phyloP scores from a whole-genome alignment of 495 filamentous ascomycete species.

The Aspergillus heteromorphus region DNA sequence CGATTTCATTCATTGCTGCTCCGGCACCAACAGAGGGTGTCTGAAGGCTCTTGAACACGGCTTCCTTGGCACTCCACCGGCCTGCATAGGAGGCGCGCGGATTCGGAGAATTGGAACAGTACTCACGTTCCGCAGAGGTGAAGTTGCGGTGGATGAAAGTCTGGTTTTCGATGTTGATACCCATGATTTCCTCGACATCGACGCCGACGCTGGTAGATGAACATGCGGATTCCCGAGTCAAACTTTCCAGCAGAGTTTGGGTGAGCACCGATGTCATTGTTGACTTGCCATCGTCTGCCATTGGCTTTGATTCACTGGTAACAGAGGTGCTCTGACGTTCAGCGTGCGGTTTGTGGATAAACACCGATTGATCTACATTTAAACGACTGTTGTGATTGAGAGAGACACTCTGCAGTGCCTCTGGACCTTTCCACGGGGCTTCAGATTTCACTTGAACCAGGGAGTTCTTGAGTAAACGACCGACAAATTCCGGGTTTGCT shows the following conservation, averaged over 20 bases:
- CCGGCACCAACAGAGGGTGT: conserved; percentile 62
- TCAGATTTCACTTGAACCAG: conserved; percentile 17
- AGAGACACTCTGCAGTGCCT: conserved; percentile 80
- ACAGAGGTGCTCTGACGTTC: background rate
- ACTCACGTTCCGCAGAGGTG: conserved; percentile 70
- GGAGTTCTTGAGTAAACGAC: conserved; percentile 55
- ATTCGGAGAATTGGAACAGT: conserved; percentile 72
- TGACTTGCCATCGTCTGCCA: background rate
- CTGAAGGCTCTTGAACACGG: conserved; percentile 90
- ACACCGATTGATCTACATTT: background rate
- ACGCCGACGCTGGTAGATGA: conserved; percentile 63
- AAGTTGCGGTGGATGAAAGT: conserved; percentile 95
- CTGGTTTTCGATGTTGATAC: conserved; percentile 85
- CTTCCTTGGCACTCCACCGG: conserved; percentile 95
- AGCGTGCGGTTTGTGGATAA: background rate
- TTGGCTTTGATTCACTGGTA: background rate
- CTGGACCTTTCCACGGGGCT: conserved; percentile 31
- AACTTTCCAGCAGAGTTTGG: conserved; percentile 8
- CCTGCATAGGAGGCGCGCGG: conserved; percentile 85
- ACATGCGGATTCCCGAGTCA: background rate
- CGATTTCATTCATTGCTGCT: conserved; percentile 86
- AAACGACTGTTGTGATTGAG: conserved; percentile 76
- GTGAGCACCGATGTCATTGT: background rate
- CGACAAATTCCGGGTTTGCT: conserved; percentile 9
- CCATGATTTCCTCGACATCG: conserved; percentile 77